These are phyloP conservation scores for Colletotrichum chlorophyti DNA, from an alignment of 2,329 filamentous ascomycete genomes.

Conservation along the genomic window DNA sequence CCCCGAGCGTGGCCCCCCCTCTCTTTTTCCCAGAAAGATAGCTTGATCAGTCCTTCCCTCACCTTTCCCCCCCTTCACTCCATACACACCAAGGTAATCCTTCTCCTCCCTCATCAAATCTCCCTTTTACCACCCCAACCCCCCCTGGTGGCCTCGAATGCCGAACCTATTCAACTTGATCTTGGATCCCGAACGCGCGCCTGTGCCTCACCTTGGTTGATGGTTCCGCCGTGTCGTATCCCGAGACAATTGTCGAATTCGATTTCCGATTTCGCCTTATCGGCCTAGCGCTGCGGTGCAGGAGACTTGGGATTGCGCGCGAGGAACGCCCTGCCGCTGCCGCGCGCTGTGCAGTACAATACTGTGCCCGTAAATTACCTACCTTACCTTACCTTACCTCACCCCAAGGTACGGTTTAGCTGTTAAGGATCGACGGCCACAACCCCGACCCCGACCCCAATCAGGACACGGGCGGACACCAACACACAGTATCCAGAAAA, in stretches of 20 bases:
- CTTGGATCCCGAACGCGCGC: constrained; percentile 15
- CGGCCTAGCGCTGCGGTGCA: constrained; percentile 27
- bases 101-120: constrained; percentile 18
- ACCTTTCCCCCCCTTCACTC: neutral
- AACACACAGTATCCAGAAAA: no score
- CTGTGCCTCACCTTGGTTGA: constrained; percentile 25
- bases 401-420: no score
- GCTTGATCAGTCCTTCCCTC: constrained; percentile 12
- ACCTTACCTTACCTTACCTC: no score
- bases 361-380: no score
- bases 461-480: no score
- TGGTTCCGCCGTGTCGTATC: constrained; percentile 20
- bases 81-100: no score
- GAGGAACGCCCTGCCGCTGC: no score
- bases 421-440: no score
- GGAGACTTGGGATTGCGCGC: neutral
- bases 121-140: constrained; percentile 14
- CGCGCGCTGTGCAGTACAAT: no score
- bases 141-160: constrained; percentile 26
- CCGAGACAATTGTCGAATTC: constrained; percentile 28
- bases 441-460: no score
- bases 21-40: no score
- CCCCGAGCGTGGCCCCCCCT: constrained; percentile 9
- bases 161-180: constrained; percentile 14
- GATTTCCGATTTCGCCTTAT: constrained; percentile 18